These are phyloP conservation scores for Allomyces javanicus DNA, from an alignment of 192 early-diverging fungal genomes.

Conservation along the genomic window DNA sequence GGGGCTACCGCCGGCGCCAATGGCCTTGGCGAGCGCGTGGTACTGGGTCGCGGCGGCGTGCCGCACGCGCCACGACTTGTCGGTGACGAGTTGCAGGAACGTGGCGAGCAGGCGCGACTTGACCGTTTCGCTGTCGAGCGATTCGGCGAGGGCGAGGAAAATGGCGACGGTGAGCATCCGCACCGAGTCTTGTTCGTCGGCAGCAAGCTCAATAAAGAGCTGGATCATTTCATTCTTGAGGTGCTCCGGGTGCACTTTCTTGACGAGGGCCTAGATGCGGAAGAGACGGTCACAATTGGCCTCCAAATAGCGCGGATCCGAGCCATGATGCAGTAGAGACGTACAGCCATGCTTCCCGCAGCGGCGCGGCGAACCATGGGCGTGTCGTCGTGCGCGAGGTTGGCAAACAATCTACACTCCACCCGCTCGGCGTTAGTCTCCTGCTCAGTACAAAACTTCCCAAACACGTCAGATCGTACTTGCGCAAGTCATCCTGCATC, in stretches of 20 bases:
- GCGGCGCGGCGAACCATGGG: conserved; percentile 97
- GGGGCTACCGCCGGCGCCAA: background rate
- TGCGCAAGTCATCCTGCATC: conserved; percentile 70
- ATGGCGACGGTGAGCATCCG: conserved; percentile 83
- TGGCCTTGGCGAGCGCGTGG: conserved; percentile 46
- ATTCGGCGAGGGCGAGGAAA: conserved; percentile 70
- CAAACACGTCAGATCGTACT: conserved; percentile 16
- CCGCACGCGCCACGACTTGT: conserved; percentile 95
- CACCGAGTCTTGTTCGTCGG: conserved; percentile 55
- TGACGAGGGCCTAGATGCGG: background rate
- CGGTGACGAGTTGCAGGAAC: conserved; percentile 57
- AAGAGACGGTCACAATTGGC: conserved; percentile 2
- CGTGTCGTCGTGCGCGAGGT: conserved; percentile 78
- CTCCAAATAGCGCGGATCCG: background rate
- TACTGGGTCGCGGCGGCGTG: conserved; percentile 99
- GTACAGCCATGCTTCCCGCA: conserved; percentile 59
- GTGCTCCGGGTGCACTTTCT: background rate
- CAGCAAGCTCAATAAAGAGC: background rate
- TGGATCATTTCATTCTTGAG: background rate
- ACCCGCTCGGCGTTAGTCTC: background rate
- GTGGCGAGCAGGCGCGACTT: conserved; percentile 47
- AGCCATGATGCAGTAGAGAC: conserved; percentile 7
- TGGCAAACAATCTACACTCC: conserved; percentile 39
- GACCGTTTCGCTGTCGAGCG: conserved; percentile 53
- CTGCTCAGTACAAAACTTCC: background rate